Evolutionary conservation across 305 asterid genomes (phyloP).

Genomic region (Caryopteris hybrid): DNA sequence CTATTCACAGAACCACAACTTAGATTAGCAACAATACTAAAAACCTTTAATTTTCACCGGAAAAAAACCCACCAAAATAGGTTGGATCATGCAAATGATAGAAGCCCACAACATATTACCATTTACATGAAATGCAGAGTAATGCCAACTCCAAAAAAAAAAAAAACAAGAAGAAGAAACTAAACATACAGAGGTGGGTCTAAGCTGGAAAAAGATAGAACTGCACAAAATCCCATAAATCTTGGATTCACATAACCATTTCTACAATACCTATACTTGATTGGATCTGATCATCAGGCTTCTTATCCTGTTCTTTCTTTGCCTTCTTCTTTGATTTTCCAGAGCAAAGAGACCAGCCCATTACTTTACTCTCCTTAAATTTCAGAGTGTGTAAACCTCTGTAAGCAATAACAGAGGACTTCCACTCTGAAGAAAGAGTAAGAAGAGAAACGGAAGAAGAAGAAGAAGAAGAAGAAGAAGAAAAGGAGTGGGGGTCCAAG

Average conservation of each 20-base stretch:
- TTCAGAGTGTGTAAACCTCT: neutral
- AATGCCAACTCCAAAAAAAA: neutral
- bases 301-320: constrained; percentile 28
- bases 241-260: neutral
- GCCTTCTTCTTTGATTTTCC: constrained; percentile 59
- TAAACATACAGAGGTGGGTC: neutral
- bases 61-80: constrained; percentile 8
- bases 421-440: constrained; percentile 15
- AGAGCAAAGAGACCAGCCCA: constrained; percentile 68
- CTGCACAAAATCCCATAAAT: neutral
- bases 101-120: neutral
- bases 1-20: neutral
- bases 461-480: neutral
- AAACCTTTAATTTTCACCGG: neutral
- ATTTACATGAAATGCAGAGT: constrained; percentile 9
- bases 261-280: constrained; percentile 38
- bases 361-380: constrained; percentile 14
- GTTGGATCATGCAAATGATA: constrained; percentile 16
- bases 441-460: neutral
- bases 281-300: constrained; percentile 67
- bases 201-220: neutral
- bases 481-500: constrained; percentile 16
- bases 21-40: neutral
- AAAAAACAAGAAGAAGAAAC: neutral
- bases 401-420: neutral